Percentiles rank a stretch among this genome's conserved stretches.
Evolutionary conservation across 2,329 filamentous ascomycete genomes (phyloP).

Genomic region (Botrytis tulipae): DNA sequence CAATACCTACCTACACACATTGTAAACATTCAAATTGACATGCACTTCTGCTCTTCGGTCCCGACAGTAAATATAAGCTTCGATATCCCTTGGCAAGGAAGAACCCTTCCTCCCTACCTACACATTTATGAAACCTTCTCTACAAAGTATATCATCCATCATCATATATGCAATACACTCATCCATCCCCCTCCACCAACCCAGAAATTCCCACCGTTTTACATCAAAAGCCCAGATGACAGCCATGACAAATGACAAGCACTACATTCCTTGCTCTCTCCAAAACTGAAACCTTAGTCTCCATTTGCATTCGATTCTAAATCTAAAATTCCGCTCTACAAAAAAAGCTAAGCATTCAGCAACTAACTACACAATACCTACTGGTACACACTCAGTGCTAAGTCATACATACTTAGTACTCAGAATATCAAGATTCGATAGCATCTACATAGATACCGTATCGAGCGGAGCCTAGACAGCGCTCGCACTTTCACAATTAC

Average conservation of each 20-base stretch:
- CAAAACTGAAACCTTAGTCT: neutral
- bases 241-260: neutral
- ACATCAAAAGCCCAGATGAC: neutral
- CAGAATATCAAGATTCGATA: neutral
- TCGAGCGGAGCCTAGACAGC: neutral
- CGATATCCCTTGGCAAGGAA: neutral
- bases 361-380: neutral
- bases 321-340: neutral
- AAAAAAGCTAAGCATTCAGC: neutral
- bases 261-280: neutral
- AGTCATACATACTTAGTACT: too few relatives aligned
- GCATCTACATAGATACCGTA: neutral
- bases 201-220: neutral
- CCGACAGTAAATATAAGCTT: neutral
- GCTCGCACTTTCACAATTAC: neutral
- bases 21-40: neutral
- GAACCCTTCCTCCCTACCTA: neutral
- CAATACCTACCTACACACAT: neutral
- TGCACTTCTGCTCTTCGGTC: neutral
- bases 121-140: neutral
- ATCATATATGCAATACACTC: neutral
- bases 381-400: too few relatives aligned
- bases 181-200: neutral
- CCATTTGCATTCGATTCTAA: too few relatives aligned
- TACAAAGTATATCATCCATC: neutral